Conservation (phyloP, 306 rosid species). For the Acacia crassicarpa region DNA sequence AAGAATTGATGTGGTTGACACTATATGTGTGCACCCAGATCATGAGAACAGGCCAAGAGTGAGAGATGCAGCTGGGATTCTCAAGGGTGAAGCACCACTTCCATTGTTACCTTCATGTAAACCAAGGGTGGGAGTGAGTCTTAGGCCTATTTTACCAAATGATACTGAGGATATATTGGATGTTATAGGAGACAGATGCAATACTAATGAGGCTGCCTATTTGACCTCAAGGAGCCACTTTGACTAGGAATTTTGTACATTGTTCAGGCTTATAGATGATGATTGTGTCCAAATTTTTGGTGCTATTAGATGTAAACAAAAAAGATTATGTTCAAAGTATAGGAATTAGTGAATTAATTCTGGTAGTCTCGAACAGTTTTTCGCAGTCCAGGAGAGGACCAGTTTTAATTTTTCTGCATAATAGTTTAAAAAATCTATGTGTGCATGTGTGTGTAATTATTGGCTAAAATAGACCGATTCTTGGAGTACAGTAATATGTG, state of each 20-base stretch:
- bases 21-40: conserved; percentile 73
- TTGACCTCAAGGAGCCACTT: conserved; percentile 79
- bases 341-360: no score
- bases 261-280: background rate
- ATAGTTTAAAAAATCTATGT: no score
- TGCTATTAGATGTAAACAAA: no score
- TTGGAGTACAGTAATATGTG: no score
- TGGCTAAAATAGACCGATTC: no score
- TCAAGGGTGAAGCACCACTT: conserved; percentile 64
- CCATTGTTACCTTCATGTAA: conserved; percentile 62
- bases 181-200: conserved; percentile 32
- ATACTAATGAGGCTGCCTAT: conserved; percentile 55
- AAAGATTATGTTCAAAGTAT: no score
- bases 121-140: conserved; percentile 66
- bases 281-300: background rate
- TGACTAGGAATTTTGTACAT: conserved; percentile 38
- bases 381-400: no score
- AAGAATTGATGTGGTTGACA: background rate
- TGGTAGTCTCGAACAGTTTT: no score
- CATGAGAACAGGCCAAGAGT: conserved; percentile 64
- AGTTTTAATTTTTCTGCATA: no score
- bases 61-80: conserved; percentile 65
- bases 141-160: conserved; percentile 43
- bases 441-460: no score
- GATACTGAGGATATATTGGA: conserved; percentile 35